Conservation (phyloP, 306 rosid genomes). For the Hippophae rhamnoides region DNA sequence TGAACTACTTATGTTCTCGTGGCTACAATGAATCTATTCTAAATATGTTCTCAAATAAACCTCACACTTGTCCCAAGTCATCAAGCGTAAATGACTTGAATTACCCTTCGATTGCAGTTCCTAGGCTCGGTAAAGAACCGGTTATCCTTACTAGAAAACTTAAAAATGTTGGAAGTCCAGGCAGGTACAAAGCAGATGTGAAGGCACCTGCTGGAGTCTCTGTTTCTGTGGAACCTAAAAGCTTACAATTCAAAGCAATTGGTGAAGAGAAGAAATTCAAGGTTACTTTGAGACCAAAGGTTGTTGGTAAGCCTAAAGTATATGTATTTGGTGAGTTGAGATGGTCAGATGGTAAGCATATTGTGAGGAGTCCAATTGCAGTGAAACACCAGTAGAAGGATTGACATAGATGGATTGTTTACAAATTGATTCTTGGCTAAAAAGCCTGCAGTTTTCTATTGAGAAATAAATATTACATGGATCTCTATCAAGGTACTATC, state of each 20-base stretch:
- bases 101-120: constrained; percentile 47
- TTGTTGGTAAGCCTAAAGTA: background rate
- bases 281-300: constrained; percentile 15
- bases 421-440: too few relatives aligned
- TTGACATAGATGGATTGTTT: too few relatives aligned
- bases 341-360: constrained; percentile 36
- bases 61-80: constrained; percentile 25
- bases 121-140: background rate
- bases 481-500: too few relatives aligned
- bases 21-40: constrained; percentile 29
- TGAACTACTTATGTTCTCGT: constrained; percentile 44
- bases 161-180: constrained; percentile 47
- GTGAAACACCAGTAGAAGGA: constrained; percentile 1
- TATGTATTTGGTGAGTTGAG: constrained; percentile 29
- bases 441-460: too few relatives aligned
- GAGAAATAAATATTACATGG: too few relatives aligned
- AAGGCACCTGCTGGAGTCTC: constrained; percentile 23
- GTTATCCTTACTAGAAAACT: constrained; percentile 31
- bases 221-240: constrained; percentile 28
- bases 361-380: constrained; percentile 34
- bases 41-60: constrained; percentile 14
- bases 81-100: constrained; percentile 38
- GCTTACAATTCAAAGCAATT: constrained; percentile 17
- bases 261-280: constrained; percentile 42
- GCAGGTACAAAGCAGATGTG: constrained; percentile 26